A percentile compares a stretch with the other conserved stretches of the same genome.
Evolutionary conservation across 1,284 basidiomycete species (phyloP).

Genomic region (Rhizoctonia solani): DNA sequence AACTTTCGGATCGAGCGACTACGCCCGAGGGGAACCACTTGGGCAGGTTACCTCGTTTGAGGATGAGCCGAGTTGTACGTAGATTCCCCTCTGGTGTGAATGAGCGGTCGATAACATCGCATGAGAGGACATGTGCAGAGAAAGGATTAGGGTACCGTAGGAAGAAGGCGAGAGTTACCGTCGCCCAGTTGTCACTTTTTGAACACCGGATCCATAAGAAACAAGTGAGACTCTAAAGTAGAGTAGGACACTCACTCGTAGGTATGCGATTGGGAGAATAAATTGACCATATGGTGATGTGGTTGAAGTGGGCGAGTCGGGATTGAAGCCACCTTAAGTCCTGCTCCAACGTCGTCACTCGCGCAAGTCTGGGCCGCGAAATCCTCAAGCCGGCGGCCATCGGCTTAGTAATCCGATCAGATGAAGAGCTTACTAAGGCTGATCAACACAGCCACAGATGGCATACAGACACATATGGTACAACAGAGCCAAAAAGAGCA

Average conservation of each 20-base stretch:
- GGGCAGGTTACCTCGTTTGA: slow-evolving; percentile 88
- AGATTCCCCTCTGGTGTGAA: slow-evolving; percentile 75
- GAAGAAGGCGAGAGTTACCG: slow-evolving; percentile 91
- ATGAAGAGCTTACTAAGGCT: not conserved
- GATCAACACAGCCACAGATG: slow-evolving; percentile 3
- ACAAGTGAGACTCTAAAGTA: not conserved
- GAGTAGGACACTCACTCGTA: slow-evolving; percentile 38
- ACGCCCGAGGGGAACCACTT: slow-evolving; percentile 88
- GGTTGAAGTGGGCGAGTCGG: not conserved
- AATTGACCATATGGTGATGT: slow-evolving; percentile 37
- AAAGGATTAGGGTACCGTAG: slow-evolving; percentile 97
- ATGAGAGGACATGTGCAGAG: slow-evolving; percentile 90
- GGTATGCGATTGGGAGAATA: slow-evolving; percentile 39
- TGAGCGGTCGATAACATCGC: slow-evolving; percentile 88
- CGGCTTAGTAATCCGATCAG: slow-evolving; percentile 30
- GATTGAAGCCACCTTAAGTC: not conserved
- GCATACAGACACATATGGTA: not conserved
- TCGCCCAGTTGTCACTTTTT: slow-evolving; percentile 83
- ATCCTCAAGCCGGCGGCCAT: slow-evolving; percentile 23
- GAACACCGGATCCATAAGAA: slow-evolving; percentile 1
- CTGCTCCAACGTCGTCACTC: not conserved
- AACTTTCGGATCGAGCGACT: slow-evolving; percentile 73
- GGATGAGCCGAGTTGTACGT: slow-evolving; percentile 86
- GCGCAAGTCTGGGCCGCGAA: slow-evolving; percentile 4
- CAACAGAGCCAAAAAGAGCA: too few relatives aligned